Base-by-base conservation (phyloP, 2,329 filamentous ascomycete genomes). In the Leptographium radiaticola region DNA sequence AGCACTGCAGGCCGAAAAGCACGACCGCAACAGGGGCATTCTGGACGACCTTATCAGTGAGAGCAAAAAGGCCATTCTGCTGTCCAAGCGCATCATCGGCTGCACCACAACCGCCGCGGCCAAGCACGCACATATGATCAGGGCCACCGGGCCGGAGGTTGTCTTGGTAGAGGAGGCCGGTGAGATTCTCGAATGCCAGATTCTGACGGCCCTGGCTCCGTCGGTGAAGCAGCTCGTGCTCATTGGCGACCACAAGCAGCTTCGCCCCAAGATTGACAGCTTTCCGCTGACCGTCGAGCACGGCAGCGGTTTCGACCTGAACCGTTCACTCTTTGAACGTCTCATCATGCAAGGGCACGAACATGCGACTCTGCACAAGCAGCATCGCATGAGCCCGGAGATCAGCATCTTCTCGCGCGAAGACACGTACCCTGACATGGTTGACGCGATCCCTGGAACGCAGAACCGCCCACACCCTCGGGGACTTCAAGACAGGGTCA, bases 241-340 rank as follows among this genome's bases (percentile, higher is more conserved):
- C 2, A 88, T 89, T 12, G 86, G 86, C 0, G 86, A 89, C 53
- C 84, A 89, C 62, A 77, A 84, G 53, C 86, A 89, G 57, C 72
- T 89, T 0, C 77, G 84, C 0, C 86, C 85, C 0, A 86, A 87
- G 59, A 71, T 79, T 53, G 77, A 75, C 39, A 81, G 76, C 52
- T 86, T 81, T 58, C 65, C 63, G 0, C 64, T 89, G 0, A 79
- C 72, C 0, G 74, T 83, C 0, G 84, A 87, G 57, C 76, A 78
- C 25, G 82, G 81, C 0, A 71, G 78, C 8, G 83, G 84, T 0
- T 88, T 76, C 59, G 75, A 88, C 55, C 70, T 88, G 1, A 84
- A 88, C 57, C 63, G 74, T 1, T 87, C 84, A 0, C 62, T 88
- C 0, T 88, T 89, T 57, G 85, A 89, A 61, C 71, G 85, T 20